Evolutionary conservation across 164 flowering plant genomes (phyloP), one percentile per base, ranked within the genome.

Genomic region (Aristolochia contorta): DNA sequence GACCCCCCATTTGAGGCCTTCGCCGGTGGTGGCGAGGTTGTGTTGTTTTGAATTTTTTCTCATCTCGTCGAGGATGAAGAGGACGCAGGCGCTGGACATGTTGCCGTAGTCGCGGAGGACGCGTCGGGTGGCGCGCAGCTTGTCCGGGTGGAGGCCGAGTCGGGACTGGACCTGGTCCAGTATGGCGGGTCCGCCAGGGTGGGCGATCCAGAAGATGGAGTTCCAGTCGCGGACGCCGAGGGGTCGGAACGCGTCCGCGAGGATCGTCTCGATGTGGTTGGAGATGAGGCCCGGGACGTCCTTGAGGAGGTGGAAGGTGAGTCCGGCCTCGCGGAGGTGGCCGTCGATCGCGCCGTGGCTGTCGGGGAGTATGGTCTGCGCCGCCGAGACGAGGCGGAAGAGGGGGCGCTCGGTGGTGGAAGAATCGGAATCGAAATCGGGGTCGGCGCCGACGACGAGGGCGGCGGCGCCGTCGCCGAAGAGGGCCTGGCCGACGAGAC

Each of bases 401-500:
- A 79, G 4, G 2, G 79, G 78, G 47, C 64, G 67, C 65, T 79
- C 83, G 0, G 72, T 65, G 0, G 66, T n/a, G 73, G 1, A 75
- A 2, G n/a, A n/a, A n/a, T n/a, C n/a, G n/a, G n/a, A n/a, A n/a
- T n/a, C n/a, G n/a, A n/a, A n/a, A n/a, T n/a, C n/a, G 4, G 84
- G 82, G 67, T 78, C 82, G 0, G 82, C 54, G 0, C 84, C 84
- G 0, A 80, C 57, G 5, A 80, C 75, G 12, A 80, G 4, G 0
- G 84, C 80, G 12, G 84, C 77, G 0, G 84, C 78, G 0, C 84
- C 84, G 53, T 80, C 82, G 0, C 80, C 82, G 21, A 76, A 80
- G 51, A 80, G 57, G 2, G 82, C 79, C 46, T 75, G 80, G 7
- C 78, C 79, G 20, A 80, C 80, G 15, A 80, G 75, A 25, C 74